Evolutionary conservation across 192 early-diverging fungal species (phyloP), one percentile per base, ranked within the genome.

Genomic region (Coemansia sp.): DNA sequence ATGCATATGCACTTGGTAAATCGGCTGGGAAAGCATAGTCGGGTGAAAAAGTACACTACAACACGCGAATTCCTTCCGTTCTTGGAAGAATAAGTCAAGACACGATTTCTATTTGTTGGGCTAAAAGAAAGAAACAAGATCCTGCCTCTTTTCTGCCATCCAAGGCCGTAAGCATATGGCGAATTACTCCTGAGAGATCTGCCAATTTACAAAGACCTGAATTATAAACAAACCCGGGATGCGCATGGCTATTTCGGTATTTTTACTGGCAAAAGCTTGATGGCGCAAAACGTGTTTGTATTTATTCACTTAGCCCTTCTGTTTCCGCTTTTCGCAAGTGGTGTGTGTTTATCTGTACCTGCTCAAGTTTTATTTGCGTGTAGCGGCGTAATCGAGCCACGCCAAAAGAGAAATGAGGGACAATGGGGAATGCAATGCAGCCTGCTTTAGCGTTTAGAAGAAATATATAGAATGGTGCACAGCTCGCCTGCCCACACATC

Each of bases 401-500:
- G 28, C 28, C 5, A 54, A 42, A 30, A 54, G 52, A 54, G 52
- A 25, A 54, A 54, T 54, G 52, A 54, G 52, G 52, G 52, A 54
- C 22, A 18, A 29, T 29, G 52, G 52, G 52, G 28, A 54, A 25
- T 54, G 52, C 52, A 54, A 29, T 8, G 11, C 28, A 16, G 52
- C 24, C 52, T 30, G 5, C 16, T 29, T 29, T 27, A 6, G 4
- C 6, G 52, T 29, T 6, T 54, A n/a, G 52, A 54, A 54, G 13
- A 16, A 2, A 16, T 54, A 54, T 54, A 54, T 54, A 54, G 52
- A 54, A 54, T 14, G 52, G 52, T 29, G 52, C 27, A 29, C 52
- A 42, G 39, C 39, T 42, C 39, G 8, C 39, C 39, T 42, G 39
- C 14, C 39, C 16, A 16, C 16, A 42, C 39, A 16, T 13, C 39